Evolutionary conservation across 1,284 basidiomycete genomes (phyloP), one percentile per base, ranked within the genome.

Genomic region (Ustilago crameri): DNA sequence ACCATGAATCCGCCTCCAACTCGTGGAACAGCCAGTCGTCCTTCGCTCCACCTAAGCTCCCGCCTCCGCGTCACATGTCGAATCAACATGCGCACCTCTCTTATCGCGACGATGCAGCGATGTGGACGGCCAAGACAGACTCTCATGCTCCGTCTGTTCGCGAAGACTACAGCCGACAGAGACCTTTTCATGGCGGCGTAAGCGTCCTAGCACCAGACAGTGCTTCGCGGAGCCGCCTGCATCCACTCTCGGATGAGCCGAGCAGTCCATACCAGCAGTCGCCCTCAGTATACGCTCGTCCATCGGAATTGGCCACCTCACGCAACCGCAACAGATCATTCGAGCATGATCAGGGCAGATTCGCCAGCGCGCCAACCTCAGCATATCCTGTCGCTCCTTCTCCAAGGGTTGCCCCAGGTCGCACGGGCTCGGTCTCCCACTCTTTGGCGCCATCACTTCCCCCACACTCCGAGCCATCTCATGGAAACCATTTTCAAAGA

Each of bases 1-100:
- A 22, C n/a, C 43, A 38, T 18, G 32, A 35, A 8, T 15, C 9
- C 12, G 1, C 20, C 20, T 30, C 24, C 34, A 22, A 40, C 22
- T 14, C 44, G 4, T 57, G 49, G 53, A 51, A 5, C 24, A 10
- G 37, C 7, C 47, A 62, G 9, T 48, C 23, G 32, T 3, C 41
- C 32, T 63, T 63, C 26, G 40, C 49, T n/a, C 49, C 60, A 9
- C 60, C 60, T 10, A 47, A 51, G 45, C 49, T 63, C 14, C 60
- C 60, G 9, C 30, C 50, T 10, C 60, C 60, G 17, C 60, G 60
- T 44, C 51, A n/a, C 18, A 14, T 35, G 2, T n/a, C 60, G 1
- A 14, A 27, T 18, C 38, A 42, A 20, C 32, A 35, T 18, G 22
- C 23, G 5, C 60, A 48, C 15, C 22, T 38, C 30, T 17, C 52